Conservation (phyloP, 2,329 filamentous ascomycete species). For the Macroventuria anomochaeta region DNA sequence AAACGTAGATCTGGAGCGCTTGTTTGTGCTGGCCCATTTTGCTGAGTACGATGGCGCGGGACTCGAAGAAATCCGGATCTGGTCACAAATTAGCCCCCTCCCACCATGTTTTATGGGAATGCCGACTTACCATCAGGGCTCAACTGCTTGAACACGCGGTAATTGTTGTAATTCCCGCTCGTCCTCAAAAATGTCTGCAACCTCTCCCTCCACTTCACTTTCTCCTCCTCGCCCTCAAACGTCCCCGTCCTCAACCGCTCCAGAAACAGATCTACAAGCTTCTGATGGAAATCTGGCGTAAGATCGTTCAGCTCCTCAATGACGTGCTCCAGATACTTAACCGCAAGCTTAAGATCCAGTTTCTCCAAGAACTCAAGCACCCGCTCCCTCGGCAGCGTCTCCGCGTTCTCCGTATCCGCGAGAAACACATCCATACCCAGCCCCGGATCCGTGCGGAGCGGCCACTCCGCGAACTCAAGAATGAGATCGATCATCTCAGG, state of each 20-base stretch:
- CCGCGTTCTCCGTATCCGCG: slow-evolving; percentile 92
- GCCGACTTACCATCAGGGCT: slow-evolving; percentile 73
- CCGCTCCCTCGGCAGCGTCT: slow-evolving; percentile 78
- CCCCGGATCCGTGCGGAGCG: slow-evolving; percentile 72
- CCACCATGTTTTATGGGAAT: neutral
- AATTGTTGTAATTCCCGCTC: slow-evolving; percentile 81
- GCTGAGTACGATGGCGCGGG: slow-evolving; percentile 86
- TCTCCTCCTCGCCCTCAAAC: slow-evolving; percentile 45
- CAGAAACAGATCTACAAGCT: slow-evolving; percentile 76
- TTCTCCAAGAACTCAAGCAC: slow-evolving; percentile 76
- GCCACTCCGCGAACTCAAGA: slow-evolving; percentile 90
- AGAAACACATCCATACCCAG: slow-evolving; percentile 92
- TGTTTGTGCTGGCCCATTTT: slow-evolving; percentile 97
- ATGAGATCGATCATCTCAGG: slow-evolving; percentile 90
- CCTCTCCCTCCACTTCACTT: slow-evolving; percentile 63
- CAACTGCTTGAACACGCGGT: slow-evolving; percentile 77
- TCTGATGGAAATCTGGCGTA: slow-evolving; percentile 86
- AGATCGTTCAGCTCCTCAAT: slow-evolving; percentile 85
- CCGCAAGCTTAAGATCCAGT: slow-evolving; percentile 74
- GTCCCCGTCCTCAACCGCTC: slow-evolving; percentile 55
- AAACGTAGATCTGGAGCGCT: slow-evolving; percentile 96
- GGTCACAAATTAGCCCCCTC: slow-evolving; percentile 7
- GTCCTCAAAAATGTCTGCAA: slow-evolving; percentile 77
- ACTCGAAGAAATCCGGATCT: slow-evolving; percentile 88
- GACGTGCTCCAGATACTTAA: slow-evolving; percentile 87